A percentile compares a stretch with the other conserved stretches of the same genome.
These are phyloP conservation scores for Arthrobotrys entomopaga DNA, from an alignment of 2,329 filamentous ascomycete species.

Conservation along the genomic window DNA sequence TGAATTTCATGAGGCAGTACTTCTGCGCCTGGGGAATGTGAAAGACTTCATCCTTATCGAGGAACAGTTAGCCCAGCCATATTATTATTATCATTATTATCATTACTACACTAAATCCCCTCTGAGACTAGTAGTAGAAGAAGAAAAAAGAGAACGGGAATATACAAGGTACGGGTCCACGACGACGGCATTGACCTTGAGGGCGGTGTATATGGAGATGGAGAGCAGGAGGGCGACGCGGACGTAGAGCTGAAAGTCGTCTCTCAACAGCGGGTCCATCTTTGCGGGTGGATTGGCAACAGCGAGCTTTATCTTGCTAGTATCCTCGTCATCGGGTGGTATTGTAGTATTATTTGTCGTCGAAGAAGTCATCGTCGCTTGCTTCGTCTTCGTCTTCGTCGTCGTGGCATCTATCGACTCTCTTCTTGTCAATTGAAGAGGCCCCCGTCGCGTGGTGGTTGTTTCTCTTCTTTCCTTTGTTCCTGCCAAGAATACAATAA, in stretches of 20 bases:
- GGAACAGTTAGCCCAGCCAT: too few relatives aligned
- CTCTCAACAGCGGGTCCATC: slow-evolving; percentile 48
- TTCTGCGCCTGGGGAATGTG: slow-evolving; percentile 90
- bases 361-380: slow-evolving; percentile 22
- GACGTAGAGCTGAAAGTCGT: slow-evolving; percentile 44
- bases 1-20: slow-evolving; percentile 80
- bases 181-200: slow-evolving; percentile 63
- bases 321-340: slow-evolving; percentile 7
- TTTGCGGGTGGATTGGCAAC: slow-evolving; percentile 10
- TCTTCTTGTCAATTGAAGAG: background rate
- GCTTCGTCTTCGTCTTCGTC: too few relatives aligned
- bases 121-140: background rate
- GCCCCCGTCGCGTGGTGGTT: background rate
- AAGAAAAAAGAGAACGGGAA: slow-evolving; percentile 10
- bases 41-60: slow-evolving; percentile 79
- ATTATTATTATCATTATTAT: slow-evolving; percentile 21
- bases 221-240: slow-evolving; percentile 32
- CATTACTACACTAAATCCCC: too few relatives aligned
- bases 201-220: slow-evolving; percentile 41
- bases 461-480: slow-evolving; percentile 3
- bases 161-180: slow-evolving; percentile 67
- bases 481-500: background rate
- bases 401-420: too few relatives aligned
- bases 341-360: slow-evolving; percentile 1
- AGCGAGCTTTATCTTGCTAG: slow-evolving; percentile 1